Percentiles rank a stretch among this genome's conserved stretches.
These are phyloP conservation scores for Aspergillus sojae DNA, from an alignment of 2,329 filamentous ascomycete genomes.

Conservation along the genomic window DNA sequence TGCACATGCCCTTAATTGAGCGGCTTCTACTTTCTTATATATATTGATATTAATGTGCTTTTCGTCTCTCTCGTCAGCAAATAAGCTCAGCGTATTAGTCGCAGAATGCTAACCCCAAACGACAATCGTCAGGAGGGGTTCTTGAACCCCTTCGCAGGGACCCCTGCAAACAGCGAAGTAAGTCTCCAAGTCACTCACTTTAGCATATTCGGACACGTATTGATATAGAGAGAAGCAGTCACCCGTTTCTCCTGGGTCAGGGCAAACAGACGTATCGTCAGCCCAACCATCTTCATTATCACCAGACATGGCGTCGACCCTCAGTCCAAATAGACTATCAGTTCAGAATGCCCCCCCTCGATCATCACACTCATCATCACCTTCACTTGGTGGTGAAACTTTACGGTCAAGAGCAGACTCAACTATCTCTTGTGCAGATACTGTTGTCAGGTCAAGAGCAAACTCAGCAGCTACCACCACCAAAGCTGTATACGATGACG, in stretches of 20 bases:
- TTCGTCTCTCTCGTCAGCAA: conserved; percentile 4
- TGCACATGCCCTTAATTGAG: conserved; percentile 10
- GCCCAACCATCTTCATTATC: conserved; percentile 24
- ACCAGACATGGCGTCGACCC: conserved; percentile 28
- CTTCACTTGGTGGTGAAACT: conserved; percentile 47
- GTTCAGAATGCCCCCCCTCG: conserved; percentile 34
- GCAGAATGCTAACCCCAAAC: conserved; percentile 22
- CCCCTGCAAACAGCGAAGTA: conserved; percentile 16
- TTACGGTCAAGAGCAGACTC: conserved; percentile 47
- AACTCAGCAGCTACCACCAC: conserved; percentile 32
- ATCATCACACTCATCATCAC: conserved; percentile 36
- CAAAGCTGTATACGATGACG: conserved; percentile 39
- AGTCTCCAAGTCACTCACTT: conserved; percentile 1
- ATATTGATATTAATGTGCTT: conserved; percentile 4
- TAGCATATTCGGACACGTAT: background rate
- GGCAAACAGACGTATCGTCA: conserved; percentile 8
- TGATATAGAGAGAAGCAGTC: conserved; percentile 12
- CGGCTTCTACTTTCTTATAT: background rate
- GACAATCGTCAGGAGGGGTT: conserved; percentile 13
- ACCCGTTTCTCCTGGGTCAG: conserved; percentile 5
- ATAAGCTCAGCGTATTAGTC: conserved; percentile 12
- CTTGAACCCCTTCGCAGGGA: conserved; percentile 16
- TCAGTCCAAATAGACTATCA: conserved; percentile 27
- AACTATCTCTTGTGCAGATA: conserved; percentile 39
- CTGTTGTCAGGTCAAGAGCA: conserved; percentile 36